Base-by-base conservation (phyloP, 129 eudicot genomes). In the sunflower (Helianthus annuus) region DNA sequence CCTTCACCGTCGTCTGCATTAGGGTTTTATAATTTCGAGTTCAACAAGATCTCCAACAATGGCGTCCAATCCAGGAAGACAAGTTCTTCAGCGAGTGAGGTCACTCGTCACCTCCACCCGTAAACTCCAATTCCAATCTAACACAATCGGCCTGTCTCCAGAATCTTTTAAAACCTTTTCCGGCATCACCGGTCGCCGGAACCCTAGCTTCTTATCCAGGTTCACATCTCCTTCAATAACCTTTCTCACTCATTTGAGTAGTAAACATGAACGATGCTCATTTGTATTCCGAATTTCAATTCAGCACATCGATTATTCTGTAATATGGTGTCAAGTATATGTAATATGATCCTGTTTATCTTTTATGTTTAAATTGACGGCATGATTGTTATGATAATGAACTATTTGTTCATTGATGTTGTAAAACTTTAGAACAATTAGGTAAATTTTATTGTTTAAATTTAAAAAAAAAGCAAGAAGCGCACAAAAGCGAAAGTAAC, bases 201-300 rank as follows among this genome's bases (percentile, higher is more conserved):
- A 64, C 78, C 78, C 78, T 38, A 63, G 78, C 32, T 39, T 74
- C 64, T 64, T 74, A 34, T 74, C 78, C 64, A 74, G 78, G 78
- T 74, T 52, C 71, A 64, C 19, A 64, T 74, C 64, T 52, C 39
- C 32, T 11, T 0, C 6, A 22, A 49, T 4, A 63, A 15, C 36
- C 46, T 55, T 45, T 58, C 59, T 52, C 19, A 13, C 52, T n/a
- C 19, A 56, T 71, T 42, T 5, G 44, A 9, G 7, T 16, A 6
- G 12, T 57, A 7, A 12, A 39, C 46, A 14, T 15, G 16, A 55
- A n/a, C 8, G 29, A 16, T 13, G 22, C 40, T 12, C 52, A 70
- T 17, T 44, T 57, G 27, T 44, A 57, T 57, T 22, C 36, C 36
- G 3, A 32, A 32, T 32, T 32, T 32, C 36, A 32, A 32, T 32